These are phyloP conservation scores for Phytopythium montanum DNA, from an alignment of 352 stramenopile species.

Conservation along the genomic window DNA sequence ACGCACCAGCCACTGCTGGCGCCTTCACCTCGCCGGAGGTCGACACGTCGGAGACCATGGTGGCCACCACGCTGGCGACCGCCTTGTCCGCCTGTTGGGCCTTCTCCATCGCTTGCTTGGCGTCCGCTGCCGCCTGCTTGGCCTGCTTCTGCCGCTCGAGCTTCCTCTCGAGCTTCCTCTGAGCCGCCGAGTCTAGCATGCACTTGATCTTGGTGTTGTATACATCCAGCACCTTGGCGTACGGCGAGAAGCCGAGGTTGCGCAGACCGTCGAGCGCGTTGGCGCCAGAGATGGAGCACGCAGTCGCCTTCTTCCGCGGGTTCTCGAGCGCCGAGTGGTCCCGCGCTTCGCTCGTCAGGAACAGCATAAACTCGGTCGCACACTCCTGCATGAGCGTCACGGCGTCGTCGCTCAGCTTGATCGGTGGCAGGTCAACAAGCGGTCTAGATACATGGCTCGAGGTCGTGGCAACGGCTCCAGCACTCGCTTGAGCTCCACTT, in stretches of 20 bases:
- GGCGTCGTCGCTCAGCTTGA: slow-evolving; percentile 80
- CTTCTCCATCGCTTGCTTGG: slow-evolving; percentile 6
- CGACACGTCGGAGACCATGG: neutral
- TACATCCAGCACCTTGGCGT: slow-evolving; percentile 48
- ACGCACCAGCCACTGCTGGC: neutral
- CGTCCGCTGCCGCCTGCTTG: slow-evolving; percentile 20
- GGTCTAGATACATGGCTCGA: neutral
- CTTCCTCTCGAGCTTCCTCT: slow-evolving; percentile 66
- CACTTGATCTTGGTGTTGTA: slow-evolving; percentile 74
- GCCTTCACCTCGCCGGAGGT: neutral
- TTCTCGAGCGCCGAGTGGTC: slow-evolving; percentile 63
- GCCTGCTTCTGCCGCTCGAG: slow-evolving; percentile 32
- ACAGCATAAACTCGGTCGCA: slow-evolving; percentile 81
- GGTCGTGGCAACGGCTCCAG: neutral
- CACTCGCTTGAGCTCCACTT: neutral
- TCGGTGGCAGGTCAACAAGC: neutral
- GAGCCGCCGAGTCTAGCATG: slow-evolving; percentile 50
- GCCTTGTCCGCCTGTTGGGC: neutral
- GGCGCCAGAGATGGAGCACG: slow-evolving; percentile 43
- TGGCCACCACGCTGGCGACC: neutral
- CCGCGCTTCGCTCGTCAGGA: slow-evolving; percentile 75
- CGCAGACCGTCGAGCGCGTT: slow-evolving; percentile 62
- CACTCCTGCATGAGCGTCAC: slow-evolving; percentile 83
- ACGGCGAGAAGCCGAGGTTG: slow-evolving; percentile 67
- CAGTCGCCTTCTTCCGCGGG: slow-evolving; percentile 46